Percentiles rank a stretch among this genome's conserved stretches.
phyloP scores from a whole-genome alignment of 345 rosid species.

The Arabis alpina region DNA sequence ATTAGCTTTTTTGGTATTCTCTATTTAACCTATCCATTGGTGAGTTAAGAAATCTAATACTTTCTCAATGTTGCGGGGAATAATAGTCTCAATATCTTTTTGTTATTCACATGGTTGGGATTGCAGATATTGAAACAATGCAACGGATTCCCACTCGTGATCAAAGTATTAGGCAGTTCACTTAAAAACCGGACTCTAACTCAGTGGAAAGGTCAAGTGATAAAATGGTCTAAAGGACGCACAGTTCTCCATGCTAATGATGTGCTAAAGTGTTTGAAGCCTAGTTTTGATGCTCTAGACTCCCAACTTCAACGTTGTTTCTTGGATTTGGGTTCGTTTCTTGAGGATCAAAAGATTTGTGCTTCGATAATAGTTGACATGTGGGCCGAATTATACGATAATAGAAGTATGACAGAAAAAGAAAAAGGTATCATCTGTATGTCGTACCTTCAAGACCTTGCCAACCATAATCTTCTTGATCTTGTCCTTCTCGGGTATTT shows the following conservation, averaged over 20 bases:
- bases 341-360: slow-evolving; percentile 58
- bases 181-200: slow-evolving; percentile 42
- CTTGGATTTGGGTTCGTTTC: slow-evolving; percentile 62
- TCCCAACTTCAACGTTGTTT: slow-evolving; percentile 49
- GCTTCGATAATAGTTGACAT: slow-evolving; percentile 53
- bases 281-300: slow-evolving; percentile 49
- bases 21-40: too few species aligned
- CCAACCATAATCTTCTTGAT: slow-evolving; percentile 46
- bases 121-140: slow-evolving; percentile 54
- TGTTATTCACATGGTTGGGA: too few species aligned
- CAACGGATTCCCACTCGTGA: slow-evolving; percentile 61
- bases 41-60: too few species aligned
- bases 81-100: too few species aligned
- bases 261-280: slow-evolving; percentile 46
- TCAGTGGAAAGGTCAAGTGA: slow-evolving; percentile 45
- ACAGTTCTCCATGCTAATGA: slow-evolving; percentile 35
- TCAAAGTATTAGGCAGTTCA: slow-evolving; percentile 58
- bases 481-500: slow-evolving; percentile 46
- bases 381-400: slow-evolving; percentile 54
- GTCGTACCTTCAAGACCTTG: slow-evolving; percentile 49
- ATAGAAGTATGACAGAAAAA: slow-evolving; percentile 14
- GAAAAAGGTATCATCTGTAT: background rate
- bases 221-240: slow-evolving; percentile 40
- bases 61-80: too few species aligned
- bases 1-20: background rate